phyloP scores from a whole-genome alignment of 2,329 filamentous ascomycete genomes.

The Chaetomium sp. region DNA sequence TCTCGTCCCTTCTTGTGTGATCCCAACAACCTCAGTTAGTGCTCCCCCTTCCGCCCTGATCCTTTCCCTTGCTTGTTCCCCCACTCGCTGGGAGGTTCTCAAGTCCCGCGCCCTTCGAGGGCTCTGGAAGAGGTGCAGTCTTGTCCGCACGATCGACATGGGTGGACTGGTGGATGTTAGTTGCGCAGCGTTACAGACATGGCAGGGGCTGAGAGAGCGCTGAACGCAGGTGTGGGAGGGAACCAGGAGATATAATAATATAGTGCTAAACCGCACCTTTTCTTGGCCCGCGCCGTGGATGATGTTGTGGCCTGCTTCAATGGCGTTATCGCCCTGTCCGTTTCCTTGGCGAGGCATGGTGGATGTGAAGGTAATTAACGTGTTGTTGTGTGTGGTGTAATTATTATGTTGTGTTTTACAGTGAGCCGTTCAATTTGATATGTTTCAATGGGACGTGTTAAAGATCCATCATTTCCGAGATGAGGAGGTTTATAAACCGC shows the following conservation, averaged over 20 bases:
- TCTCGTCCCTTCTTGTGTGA: background rate
- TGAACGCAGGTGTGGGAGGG: no score
- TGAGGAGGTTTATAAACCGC: background rate
- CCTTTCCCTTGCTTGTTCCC: conserved; percentile 39
- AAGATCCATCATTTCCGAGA: background rate
- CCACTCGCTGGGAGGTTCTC: conserved; percentile 37
- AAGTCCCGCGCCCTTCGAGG: conserved; percentile 39
- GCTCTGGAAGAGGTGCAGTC: conserved; percentile 42
- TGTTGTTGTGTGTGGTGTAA: background rate
- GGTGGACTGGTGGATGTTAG: conserved; percentile 16
- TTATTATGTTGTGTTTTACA: background rate
- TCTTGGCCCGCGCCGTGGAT: conserved; percentile 38
- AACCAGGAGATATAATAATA: background rate
- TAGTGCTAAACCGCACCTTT: conserved; percentile 27
- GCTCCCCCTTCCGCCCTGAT: conserved; percentile 32
- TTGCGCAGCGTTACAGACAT: background rate
- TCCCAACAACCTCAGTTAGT: background rate
- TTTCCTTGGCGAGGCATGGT: conserved; percentile 47
- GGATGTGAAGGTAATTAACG: background rate
- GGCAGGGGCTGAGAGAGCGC: background rate
- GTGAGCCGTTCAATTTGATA: background rate
- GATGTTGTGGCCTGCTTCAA: conserved; percentile 36
- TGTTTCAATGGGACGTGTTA: background rate
- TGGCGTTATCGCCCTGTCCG: conserved; percentile 41
- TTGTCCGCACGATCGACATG: conserved; percentile 44